Percentiles rank a stretch among this genome's conserved stretches.
Evolutionary conservation across 2,329 filamentous ascomycete genomes (phyloP).

Genomic region (Alternaria gansuensis): DNA sequence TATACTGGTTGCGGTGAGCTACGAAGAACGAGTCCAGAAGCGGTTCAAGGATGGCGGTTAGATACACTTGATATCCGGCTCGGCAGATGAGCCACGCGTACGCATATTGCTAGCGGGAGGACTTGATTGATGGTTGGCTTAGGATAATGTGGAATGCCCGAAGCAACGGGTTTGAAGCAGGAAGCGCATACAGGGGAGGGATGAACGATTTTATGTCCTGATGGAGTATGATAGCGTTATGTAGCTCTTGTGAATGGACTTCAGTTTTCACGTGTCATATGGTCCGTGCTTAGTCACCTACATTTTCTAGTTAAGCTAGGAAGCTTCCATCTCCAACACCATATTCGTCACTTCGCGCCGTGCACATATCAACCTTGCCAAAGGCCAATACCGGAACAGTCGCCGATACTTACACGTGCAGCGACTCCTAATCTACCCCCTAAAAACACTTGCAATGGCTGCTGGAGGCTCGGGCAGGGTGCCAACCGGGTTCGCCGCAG

Average conservation of each 20-base stretch:
- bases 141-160: constrained; percentile 18
- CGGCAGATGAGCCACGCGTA: constrained; percentile 22
- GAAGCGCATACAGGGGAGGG: not conserved
- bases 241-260: constrained; percentile 42
- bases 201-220: constrained; percentile 34
- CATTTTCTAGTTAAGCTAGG: constrained; percentile 17
- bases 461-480: constrained; percentile 53
- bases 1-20: constrained; percentile 9
- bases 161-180: constrained; percentile 9
- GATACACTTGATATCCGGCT: constrained; percentile 27
- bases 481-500: constrained; percentile 82
- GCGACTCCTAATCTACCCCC: not conserved
- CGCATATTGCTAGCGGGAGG: constrained; percentile 23
- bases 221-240: constrained; percentile 49
- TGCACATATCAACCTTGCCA: not conserved
- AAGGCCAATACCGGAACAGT: not conserved
- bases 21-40: constrained; percentile 1
- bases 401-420: not conserved
- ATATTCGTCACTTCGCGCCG: not conserved
- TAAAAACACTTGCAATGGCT: constrained; percentile 27
- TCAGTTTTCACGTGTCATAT: constrained; percentile 15
- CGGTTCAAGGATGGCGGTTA: not conserved
- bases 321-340: constrained; percentile 8
- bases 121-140: constrained; percentile 7
- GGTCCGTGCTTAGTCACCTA: constrained; percentile 30